Percentiles rank a stretch among this genome's conserved stretches.
Conservation (phyloP, 768 basidiomycete species). For the Phaeotremella fagi region DNA sequence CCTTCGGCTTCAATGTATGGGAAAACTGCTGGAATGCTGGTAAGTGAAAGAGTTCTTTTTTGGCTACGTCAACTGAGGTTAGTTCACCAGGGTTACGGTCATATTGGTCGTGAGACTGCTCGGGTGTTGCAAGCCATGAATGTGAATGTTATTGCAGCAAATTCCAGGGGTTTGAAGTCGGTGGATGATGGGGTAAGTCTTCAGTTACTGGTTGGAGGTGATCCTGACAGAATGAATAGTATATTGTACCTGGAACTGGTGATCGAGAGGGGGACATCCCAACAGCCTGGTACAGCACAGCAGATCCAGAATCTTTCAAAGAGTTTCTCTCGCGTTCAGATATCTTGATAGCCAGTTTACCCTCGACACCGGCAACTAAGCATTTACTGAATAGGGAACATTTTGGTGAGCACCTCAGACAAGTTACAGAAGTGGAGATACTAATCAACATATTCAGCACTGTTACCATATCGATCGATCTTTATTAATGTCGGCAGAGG, state of each 20-base stretch:
- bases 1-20: constrained; percentile 13
- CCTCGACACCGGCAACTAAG: constrained; percentile 33
- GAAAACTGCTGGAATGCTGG: constrained; percentile 42
- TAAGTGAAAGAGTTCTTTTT: constrained; percentile 11
- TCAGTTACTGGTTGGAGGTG: background rate
- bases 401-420: constrained; percentile 32
- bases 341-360: constrained; percentile 39
- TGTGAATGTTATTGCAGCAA: constrained; percentile 41
- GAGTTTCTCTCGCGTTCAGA: constrained; percentile 31
- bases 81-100: constrained; percentile 34
- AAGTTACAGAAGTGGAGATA: no score
- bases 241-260: constrained; percentile 37
- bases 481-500: constrained; percentile 49
- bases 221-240: constrained; percentile 19
- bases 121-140: constrained; percentile 35
- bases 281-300: constrained; percentile 24
- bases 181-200: constrained; percentile 35
- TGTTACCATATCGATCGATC: constrained; percentile 39
- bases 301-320: constrained; percentile 24
- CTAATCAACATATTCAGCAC: no score
- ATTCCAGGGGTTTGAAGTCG: constrained; percentile 29
- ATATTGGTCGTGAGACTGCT: constrained; percentile 40
- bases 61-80: background rate
- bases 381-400: constrained; percentile 26
- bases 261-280: constrained; percentile 40